Evolutionary conservation across 2,329 filamentous ascomycete species (phyloP).

Genomic region (Talaromyces sp.): DNA sequence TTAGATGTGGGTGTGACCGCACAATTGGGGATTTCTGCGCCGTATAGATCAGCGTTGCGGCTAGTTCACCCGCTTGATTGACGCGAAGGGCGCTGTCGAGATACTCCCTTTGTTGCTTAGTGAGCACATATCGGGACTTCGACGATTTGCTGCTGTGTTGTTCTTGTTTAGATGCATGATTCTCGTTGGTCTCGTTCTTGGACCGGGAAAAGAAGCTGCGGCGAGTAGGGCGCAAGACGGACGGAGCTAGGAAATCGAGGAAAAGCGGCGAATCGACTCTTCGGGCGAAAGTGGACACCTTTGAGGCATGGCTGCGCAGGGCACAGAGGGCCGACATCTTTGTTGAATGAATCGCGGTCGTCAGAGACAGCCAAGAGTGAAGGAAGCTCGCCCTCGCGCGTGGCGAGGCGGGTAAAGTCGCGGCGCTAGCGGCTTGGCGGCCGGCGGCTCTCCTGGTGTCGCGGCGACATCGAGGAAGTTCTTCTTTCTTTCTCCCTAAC

Average conservation of each 20-base stretch:
- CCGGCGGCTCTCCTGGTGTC: neutral
- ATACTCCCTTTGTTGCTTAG: constrained; percentile 64
- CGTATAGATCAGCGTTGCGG: constrained; percentile 88
- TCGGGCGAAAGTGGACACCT: neutral
- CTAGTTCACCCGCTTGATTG: constrained; percentile 96
- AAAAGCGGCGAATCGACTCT: constrained; percentile 19
- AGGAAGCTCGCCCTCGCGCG: neutral
- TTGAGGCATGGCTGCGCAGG: constrained; percentile 16
- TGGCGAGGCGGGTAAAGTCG: neutral
- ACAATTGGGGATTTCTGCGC: constrained; percentile 80
- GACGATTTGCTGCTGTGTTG: constrained; percentile 18
- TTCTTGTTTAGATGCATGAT: constrained; percentile 5
- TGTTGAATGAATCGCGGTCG: neutral
- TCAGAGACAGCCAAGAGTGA: neutral
- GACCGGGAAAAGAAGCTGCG: constrained; percentile 17
- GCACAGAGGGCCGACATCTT: constrained; percentile 20
- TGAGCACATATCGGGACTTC: constrained; percentile 53
- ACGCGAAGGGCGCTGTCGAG: constrained; percentile 81
- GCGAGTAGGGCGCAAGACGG: constrained; percentile 19
- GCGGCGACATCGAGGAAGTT: constrained; percentile 1
- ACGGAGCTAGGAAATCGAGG: constrained; percentile 34
- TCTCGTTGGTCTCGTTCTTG: neutral
- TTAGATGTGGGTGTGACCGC: constrained; percentile 76
- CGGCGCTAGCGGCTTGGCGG: neutral
- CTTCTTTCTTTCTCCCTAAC: neutral